A percentile compares a stretch with the other conserved stretches of the same genome.
Conservation (phyloP, 257 asterid genomes). For the Jacaranda mimosifolia region DNA sequence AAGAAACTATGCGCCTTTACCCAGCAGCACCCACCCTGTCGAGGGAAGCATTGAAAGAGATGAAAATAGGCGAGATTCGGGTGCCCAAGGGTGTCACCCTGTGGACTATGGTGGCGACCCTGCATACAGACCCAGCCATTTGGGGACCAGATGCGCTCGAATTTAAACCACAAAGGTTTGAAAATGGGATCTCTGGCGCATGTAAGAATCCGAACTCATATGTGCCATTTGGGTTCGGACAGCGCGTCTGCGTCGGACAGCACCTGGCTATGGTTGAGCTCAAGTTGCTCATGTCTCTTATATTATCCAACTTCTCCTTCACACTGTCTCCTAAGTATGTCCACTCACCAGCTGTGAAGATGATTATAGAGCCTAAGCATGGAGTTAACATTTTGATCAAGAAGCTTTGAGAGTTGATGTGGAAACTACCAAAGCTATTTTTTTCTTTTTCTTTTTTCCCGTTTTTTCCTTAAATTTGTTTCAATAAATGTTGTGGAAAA, state of each 20-base stretch:
- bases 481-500: too few relatives aligned
- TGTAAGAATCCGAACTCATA: constrained; percentile 56
- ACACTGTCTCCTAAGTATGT: constrained; percentile 49
- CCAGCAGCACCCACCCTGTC: constrained; percentile 49
- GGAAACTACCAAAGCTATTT: too few relatives aligned
- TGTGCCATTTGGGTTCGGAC: constrained; percentile 60
- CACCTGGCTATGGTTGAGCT: constrained; percentile 61
- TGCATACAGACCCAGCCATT: constrained; percentile 48
- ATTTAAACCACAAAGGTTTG: constrained; percentile 57
- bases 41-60: constrained; percentile 51
- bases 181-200: constrained; percentile 55
- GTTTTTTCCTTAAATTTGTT: too few relatives aligned
- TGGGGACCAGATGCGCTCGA: constrained; percentile 61
- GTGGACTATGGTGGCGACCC: constrained; percentile 49
- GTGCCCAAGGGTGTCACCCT: constrained; percentile 56
- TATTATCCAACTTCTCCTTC: constrained; percentile 50
- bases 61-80: constrained; percentile 39
- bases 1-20: constrained; percentile 59
- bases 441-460: too few relatives aligned
- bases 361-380: constrained; percentile 47
- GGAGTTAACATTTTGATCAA: constrained; percentile 45
- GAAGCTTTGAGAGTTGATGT: constrained; percentile 27
- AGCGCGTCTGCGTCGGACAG: constrained; percentile 55
- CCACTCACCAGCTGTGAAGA: constrained; percentile 48
- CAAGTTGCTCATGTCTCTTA: constrained; percentile 46